Evolutionary conservation across 2,329 filamentous ascomycete species (phyloP), one percentile per base, ranked within the genome.

Genomic region (Aphanoascus verrucosus): DNA sequence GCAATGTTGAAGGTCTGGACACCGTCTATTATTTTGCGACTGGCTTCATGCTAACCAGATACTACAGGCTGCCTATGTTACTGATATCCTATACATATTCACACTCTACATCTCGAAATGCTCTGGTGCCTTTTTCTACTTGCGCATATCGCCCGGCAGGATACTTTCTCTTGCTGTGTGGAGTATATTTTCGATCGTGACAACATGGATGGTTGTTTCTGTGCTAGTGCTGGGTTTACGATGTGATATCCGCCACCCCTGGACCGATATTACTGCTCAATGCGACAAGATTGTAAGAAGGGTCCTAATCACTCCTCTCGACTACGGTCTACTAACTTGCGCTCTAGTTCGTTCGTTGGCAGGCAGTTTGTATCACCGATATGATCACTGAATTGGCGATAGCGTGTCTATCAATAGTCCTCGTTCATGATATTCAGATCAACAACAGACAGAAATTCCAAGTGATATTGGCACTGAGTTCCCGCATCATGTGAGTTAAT

Each of bases 21-120:
- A 28, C 12, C 19, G 15, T 28, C 7, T 28, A 17, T 32, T 20
- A 49, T n/a, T 42, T 31, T 31, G 32, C 28, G 15, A 8, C 6
- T 8, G 19, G 12, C 12, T 42, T 49, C 4, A 11, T 17, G 15
- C 34, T 44, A 7, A 31, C 37, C 31, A 31, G 44, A 19, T 28
- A 14, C 8, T 40, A 31, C 48, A 72, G 69, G 61, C 63, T 15
- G 62, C 63, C 2, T 74, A 72, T 47, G 61, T 63, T 9, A 63
- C 65, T 55, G 70, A 75, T 45, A 60, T 74, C 4, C 60, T 75
- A 9, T 74, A 68, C 50, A 56, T 74, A 28, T 20, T 70, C 9
- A 62, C 65, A 0, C 53, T 74, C 9, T 72, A 67, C 47, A 56
- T 72, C 4, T 72, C 72, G 3, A 76, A 76, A 58, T 65, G 64